Conservation (phyloP, 108 stramenopile genomes). For the Cyclotella baltica region DNA sequence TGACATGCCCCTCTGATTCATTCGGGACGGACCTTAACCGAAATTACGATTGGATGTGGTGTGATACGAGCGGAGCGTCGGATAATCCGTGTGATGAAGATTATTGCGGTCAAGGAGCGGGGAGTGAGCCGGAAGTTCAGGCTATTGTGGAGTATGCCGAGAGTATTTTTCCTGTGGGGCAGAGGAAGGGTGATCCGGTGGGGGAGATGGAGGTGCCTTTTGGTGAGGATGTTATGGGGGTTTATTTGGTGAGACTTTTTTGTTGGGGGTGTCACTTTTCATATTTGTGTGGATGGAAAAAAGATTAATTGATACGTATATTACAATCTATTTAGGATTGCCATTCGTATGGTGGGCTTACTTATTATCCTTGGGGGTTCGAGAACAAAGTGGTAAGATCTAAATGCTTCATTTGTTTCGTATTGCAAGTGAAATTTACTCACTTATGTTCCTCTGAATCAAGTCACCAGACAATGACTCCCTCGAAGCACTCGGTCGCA, state of each 20-base stretch:
- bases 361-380: slow-evolving; percentile 65
- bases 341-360: slow-evolving; percentile 52
- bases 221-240: slow-evolving; percentile 42
- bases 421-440: not conserved
- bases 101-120: slow-evolving; percentile 45
- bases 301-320: too few species aligned
- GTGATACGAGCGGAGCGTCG: slow-evolving; percentile 44
- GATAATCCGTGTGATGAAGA: slow-evolving; percentile 41
- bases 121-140: slow-evolving; percentile 60
- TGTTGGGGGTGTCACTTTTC: too few species aligned
- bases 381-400: slow-evolving; percentile 4
- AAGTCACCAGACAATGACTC: slow-evolving; percentile 12
- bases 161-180: slow-evolving; percentile 48
- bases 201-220: slow-evolving; percentile 19
- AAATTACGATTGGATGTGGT: slow-evolving; percentile 70
- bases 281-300: too few species aligned
- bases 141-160: slow-evolving; percentile 55
- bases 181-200: slow-evolving; percentile 45
- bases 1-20: slow-evolving; percentile 6
- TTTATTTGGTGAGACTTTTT: too few species aligned
- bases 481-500: slow-evolving; percentile 41
- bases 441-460: not conserved
- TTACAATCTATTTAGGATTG: too few species aligned
- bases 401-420: slow-evolving; percentile 20
- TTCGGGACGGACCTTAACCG: slow-evolving; percentile 70